phyloP scores from a whole-genome alignment of 129 eudicot genomes.

The Saussurea involucrata region DNA sequence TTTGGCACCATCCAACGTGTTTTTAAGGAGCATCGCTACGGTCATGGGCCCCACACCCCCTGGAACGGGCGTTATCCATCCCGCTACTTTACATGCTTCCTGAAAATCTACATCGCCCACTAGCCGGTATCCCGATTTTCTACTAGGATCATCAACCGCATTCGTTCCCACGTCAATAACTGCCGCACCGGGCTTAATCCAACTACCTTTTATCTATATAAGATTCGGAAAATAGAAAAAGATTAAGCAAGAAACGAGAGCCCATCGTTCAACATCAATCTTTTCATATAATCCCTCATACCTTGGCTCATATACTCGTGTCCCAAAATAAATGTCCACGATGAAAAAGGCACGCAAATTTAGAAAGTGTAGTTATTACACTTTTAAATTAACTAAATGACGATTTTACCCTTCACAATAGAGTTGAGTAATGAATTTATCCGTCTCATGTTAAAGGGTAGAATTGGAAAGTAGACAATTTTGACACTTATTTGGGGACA shows the following conservation, averaged over 20 bases:
- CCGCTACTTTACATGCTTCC: constrained; percentile 91
- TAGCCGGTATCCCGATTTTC: constrained; percentile 83
- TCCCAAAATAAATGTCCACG: background rate
- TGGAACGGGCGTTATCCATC: constrained; percentile 95
- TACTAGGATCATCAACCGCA: constrained; percentile 77
- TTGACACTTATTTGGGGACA: background rate
- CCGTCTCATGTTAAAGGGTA: background rate
- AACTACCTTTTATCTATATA: constrained; percentile 91
- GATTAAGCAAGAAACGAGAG: background rate
- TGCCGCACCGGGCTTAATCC: constrained; percentile 99
- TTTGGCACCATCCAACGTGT: constrained; percentile 91
- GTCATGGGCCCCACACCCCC: constrained; percentile 99
- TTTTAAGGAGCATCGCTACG: constrained; percentile 90
- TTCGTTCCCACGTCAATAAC: constrained; percentile 96
- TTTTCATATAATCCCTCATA: background rate
- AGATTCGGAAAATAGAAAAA: background rate
- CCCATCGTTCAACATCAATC: background rate
- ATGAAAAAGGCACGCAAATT: background rate
- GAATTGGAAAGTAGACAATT: background rate
- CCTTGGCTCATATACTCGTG: background rate
- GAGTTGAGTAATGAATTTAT: background rate
- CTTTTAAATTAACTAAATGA: background rate
- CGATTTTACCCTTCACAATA: background rate
- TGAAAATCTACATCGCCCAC: constrained; percentile 91
- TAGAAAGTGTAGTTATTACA: background rate